These are phyloP conservation scores for Ceratonia siliqua DNA, from an alignment of 306 rosid genomes.

Conservation along the genomic window DNA sequence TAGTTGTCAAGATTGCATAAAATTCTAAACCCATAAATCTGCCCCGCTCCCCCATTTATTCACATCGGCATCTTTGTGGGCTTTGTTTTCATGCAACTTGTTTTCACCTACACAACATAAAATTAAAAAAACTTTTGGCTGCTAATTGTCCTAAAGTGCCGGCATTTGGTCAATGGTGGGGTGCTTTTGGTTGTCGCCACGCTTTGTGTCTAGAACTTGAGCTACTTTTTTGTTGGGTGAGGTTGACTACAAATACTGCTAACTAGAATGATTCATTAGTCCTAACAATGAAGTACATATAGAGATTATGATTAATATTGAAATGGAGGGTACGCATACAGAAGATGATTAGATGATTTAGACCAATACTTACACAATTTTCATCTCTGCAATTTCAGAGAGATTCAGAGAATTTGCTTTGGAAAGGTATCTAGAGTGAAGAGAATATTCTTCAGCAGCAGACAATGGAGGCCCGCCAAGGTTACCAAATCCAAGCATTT, in stretches of 20 bases:
- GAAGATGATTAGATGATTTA: slow-evolving; percentile 34
- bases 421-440: slow-evolving; percentile 92
- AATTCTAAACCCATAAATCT: not conserved
- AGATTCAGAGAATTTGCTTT: slow-evolving; percentile 92
- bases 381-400: slow-evolving; percentile 95
- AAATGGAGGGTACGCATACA: slow-evolving; percentile 9
- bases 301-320: not conserved
- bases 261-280: slow-evolving; percentile 19
- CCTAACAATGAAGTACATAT: slow-evolving; percentile 6
- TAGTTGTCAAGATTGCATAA: not conserved
- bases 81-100: not conserved
- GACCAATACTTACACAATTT: slow-evolving; percentile 76
- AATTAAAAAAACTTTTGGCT: not conserved
- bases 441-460: slow-evolving; percentile 93
- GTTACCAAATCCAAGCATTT: slow-evolving; percentile 89
- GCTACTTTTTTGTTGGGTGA: not conserved
- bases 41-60: not conserved
- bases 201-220: not conserved
- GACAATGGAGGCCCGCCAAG: slow-evolving; percentile 89
- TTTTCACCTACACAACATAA: not conserved
- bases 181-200: not conserved
- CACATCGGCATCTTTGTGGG: not conserved
- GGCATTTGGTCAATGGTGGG: not conserved
- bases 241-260: not conserved
- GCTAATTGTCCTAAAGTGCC: not conserved